These are phyloP conservation scores for Ogataea trehalophila DNA, from an alignment of 805 yeast genomes.

Conservation along the genomic window DNA sequence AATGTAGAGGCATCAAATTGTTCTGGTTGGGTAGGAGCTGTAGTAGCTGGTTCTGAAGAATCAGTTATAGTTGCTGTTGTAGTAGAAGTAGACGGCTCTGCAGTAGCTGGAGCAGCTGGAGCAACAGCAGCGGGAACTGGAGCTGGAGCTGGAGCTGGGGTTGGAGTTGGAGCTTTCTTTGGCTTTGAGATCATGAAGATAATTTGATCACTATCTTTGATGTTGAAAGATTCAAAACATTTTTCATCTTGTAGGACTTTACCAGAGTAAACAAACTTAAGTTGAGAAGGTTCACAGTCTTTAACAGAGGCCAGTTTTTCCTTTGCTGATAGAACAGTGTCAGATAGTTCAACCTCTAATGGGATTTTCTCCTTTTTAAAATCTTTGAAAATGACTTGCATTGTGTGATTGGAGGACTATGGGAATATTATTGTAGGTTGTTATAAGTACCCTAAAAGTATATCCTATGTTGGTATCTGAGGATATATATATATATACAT, in stretches of 20 bases:
- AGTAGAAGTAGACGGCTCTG: slow-evolving; percentile 19
- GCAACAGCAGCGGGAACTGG: slow-evolving; percentile 23
- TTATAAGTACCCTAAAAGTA: too few relatives aligned
- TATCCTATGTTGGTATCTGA: too few relatives aligned
- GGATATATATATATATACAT: too few relatives aligned
- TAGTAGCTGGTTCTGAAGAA: slow-evolving; percentile 19
- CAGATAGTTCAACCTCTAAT: slow-evolving; percentile 66
- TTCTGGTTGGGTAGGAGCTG: slow-evolving; percentile 8
- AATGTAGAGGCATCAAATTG: slow-evolving; percentile 48
- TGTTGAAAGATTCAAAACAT: slow-evolving; percentile 62
- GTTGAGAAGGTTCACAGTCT: slow-evolving; percentile 63
- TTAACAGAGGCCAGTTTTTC: slow-evolving; percentile 65
- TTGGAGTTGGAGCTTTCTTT: slow-evolving; percentile 31
- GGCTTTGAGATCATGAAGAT: slow-evolving; percentile 83
- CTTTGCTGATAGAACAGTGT: slow-evolving; percentile 66
- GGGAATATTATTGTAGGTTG: neutral
- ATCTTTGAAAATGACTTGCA: slow-evolving; percentile 84
- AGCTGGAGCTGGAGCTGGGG: slow-evolving; percentile 15
- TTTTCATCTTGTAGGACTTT: slow-evolving; percentile 85
- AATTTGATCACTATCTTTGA: slow-evolving; percentile 82
- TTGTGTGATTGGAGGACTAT: slow-evolving; percentile 22
- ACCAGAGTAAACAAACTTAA: slow-evolving; percentile 87
- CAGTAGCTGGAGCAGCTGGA: slow-evolving; percentile 21
- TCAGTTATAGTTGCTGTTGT: slow-evolving; percentile 19
- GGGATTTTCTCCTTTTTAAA: slow-evolving; percentile 87